phyloP scores from a whole-genome alignment of 192 early-diverging fungal genomes.

The Kickxella alabastrina region DNA sequence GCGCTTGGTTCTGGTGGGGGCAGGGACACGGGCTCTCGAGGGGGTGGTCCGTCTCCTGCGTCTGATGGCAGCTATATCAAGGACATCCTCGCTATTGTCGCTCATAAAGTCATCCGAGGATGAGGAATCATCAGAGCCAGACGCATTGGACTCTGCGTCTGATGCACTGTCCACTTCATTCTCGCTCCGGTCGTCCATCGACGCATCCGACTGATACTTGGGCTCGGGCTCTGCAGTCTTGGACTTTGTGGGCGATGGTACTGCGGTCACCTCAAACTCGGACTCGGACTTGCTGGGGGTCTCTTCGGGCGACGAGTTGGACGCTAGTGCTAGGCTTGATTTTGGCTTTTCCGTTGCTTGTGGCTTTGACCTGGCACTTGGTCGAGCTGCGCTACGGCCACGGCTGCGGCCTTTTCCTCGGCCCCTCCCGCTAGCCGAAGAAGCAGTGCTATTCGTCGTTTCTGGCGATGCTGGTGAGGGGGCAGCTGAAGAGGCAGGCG shows the following conservation, averaged over 20 bases:
- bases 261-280: too few relatives aligned
- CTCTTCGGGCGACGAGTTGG: too few relatives aligned
- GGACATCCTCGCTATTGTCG: too few relatives aligned
- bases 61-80: not conserved
- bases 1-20: too few relatives aligned
- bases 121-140: conserved; percentile 9
- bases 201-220: not conserved
- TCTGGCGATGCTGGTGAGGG: too few relatives aligned
- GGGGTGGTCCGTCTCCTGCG: too few relatives aligned
- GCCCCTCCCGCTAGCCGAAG: too few relatives aligned
- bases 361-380: not conserved
- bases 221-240: not conserved
- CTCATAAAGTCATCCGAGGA: too few relatives aligned
- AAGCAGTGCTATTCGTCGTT: too few relatives aligned
- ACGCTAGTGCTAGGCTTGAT: not conserved
- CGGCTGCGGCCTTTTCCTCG: not conserved
- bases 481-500: too few relatives aligned
- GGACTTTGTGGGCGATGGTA: not conserved
- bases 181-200: not conserved
- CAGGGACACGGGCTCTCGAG: too few relatives aligned
- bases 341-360: not conserved
- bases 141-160: not conserved
- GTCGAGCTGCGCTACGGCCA: not conserved
- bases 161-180: not conserved
- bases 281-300: not conserved